Conservation (phyloP, 1,284 basidiomycete genomes). For the Chalciporus piperatoides region DNA sequence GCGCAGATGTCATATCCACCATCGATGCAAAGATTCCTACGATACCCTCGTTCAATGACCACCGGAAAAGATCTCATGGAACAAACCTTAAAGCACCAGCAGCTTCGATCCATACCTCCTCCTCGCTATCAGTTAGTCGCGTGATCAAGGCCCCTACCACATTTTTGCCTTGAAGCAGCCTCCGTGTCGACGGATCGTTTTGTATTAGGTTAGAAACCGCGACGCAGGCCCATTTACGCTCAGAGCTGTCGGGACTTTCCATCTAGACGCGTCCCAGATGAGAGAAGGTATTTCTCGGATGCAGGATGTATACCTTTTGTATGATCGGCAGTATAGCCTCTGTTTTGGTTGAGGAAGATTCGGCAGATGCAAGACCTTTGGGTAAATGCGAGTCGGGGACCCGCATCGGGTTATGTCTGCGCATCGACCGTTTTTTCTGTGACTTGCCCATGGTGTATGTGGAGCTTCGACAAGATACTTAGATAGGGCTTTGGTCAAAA, state of each 20-base stretch:
- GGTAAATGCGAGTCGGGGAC: slow-evolving; percentile 89
- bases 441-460: slow-evolving; percentile 73
- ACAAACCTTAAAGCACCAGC: slow-evolving; percentile 71
- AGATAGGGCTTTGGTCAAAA: not conserved
- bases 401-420: slow-evolving; percentile 86
- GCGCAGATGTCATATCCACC: slow-evolving; percentile 91
- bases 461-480: not conserved
- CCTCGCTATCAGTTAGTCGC: slow-evolving; percentile 77
- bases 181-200: slow-evolving; percentile 81
- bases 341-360: slow-evolving; percentile 67
- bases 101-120: slow-evolving; percentile 85
- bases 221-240: slow-evolving; percentile 91
- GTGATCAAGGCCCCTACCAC: slow-evolving; percentile 84
- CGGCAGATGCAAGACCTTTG: slow-evolving; percentile 68
- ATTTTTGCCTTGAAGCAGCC: slow-evolving; percentile 87
- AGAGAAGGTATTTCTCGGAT: slow-evolving; percentile 1
- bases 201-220: slow-evolving; percentile 89
- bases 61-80: slow-evolving; percentile 17
- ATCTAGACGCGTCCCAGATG: slow-evolving; percentile 44
- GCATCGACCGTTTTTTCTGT: slow-evolving; percentile 76
- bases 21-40: slow-evolving; percentile 89
- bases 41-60: slow-evolving; percentile 3
- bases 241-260: slow-evolving; percentile 67
- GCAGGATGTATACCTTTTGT: slow-evolving; percentile 59
- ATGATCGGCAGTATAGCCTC: slow-evolving; percentile 82